Conservation (phyloP, 2,329 filamentous ascomycete species). For the Fusarium neocosmosporiellum region DNA sequence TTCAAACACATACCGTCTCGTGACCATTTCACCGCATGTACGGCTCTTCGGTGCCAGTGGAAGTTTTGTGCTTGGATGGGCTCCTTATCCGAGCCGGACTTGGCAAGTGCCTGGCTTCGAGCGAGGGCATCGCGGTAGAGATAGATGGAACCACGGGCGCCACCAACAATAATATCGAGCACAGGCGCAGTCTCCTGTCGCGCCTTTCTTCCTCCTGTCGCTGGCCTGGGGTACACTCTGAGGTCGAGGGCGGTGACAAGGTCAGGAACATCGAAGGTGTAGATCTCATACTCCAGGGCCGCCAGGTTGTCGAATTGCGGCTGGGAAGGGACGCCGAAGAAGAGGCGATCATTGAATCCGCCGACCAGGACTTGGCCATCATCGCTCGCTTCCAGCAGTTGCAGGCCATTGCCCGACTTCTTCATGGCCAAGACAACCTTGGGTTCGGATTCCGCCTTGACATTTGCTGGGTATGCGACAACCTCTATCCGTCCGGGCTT, state of each 20-base stretch:
- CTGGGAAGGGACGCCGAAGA: conserved; percentile 47
- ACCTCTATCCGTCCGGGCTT: conserved; percentile 52
- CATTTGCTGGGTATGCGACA: conserved; percentile 57
- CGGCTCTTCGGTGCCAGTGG: conserved; percentile 91
- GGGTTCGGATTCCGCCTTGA: conserved; percentile 42
- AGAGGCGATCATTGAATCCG: conserved; percentile 52
- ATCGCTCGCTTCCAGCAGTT: conserved; percentile 60
- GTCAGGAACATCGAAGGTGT: conserved; percentile 69
- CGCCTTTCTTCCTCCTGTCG: conserved; percentile 36
- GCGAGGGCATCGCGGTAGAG: conserved; percentile 81
- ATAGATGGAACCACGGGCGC: conserved; percentile 79
- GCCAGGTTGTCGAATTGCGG: conserved; percentile 37
- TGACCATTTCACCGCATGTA: conserved; percentile 91
- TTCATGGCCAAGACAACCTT: conserved; percentile 52
- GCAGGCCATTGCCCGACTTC: conserved; percentile 50
- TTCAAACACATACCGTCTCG: conserved; percentile 73
- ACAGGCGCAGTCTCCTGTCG: conserved; percentile 49
- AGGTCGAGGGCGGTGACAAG: conserved; percentile 76
- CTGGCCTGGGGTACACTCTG: conserved; percentile 51
- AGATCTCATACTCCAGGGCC: conserved; percentile 63
- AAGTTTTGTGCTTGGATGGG: conserved; percentile 72
- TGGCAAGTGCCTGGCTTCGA: conserved; percentile 62
- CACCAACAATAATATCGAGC: conserved; percentile 83
- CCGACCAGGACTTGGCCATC: conserved; percentile 67
- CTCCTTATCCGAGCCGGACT: conserved; percentile 55